These are phyloP conservation scores for Fusarium mundagurra DNA, from an alignment of 2,329 filamentous ascomycete species.

Conservation along the genomic window DNA sequence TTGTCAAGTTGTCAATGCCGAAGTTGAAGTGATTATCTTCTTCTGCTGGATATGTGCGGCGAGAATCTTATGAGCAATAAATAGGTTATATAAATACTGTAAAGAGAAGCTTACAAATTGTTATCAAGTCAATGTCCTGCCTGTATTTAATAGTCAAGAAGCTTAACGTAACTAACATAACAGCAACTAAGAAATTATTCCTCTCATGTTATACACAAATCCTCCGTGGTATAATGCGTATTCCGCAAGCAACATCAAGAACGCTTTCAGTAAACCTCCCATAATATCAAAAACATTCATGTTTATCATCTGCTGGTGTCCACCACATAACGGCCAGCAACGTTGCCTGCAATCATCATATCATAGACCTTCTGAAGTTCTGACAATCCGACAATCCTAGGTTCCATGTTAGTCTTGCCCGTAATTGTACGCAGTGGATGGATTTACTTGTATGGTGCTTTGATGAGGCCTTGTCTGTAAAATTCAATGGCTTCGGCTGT, in stretches of 20 bases:
- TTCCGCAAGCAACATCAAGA: neutral
- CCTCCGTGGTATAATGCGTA: neutral
- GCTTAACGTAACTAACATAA: neutral
- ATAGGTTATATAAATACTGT: neutral
- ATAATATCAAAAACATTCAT: neutral
- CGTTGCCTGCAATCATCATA: constrained; percentile 71
- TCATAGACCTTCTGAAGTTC: constrained; percentile 81
- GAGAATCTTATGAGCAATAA: no score
- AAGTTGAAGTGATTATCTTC: accelerated
- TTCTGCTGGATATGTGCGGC: neutral
- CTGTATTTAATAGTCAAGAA: neutral
- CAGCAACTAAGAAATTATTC: no score
- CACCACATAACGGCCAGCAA: constrained; percentile 78
- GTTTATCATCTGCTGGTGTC: constrained; percentile 68
- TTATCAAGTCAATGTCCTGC: accelerated
- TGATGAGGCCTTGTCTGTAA: constrained; percentile 81
- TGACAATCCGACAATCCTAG: constrained; percentile 73
- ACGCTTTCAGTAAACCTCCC: neutral
- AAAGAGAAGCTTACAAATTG: no score
- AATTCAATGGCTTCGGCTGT: constrained; percentile 88
- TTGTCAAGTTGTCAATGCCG: neutral
- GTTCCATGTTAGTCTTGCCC: neutral
- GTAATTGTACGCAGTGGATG: accelerated
- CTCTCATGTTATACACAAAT: neutral
- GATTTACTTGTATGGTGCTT: constrained; percentile 76